These are phyloP conservation scores for Sarocladium strictum DNA, from an alignment of 2,329 filamentous ascomycete species.

Conservation along the genomic window DNA sequence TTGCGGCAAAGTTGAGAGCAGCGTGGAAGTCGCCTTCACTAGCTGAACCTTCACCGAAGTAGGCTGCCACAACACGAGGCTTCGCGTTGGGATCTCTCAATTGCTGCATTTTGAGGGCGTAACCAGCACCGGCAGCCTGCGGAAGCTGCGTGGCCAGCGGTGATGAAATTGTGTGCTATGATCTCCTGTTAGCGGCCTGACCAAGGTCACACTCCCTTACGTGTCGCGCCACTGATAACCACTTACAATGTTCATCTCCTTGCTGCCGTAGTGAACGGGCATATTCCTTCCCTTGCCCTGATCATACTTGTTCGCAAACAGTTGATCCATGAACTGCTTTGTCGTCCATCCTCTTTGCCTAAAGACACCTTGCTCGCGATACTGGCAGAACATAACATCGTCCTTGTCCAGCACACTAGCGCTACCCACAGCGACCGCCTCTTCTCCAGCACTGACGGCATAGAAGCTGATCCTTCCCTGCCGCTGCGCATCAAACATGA, in stretches of 20 bases:
- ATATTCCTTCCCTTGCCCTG: slow-evolving; percentile 82
- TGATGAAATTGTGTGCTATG: slow-evolving; percentile 73
- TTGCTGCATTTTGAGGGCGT: slow-evolving; percentile 77
- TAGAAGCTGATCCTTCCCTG: slow-evolving; percentile 95
- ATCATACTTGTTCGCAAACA: slow-evolving; percentile 84
- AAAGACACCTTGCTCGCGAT: slow-evolving; percentile 89
- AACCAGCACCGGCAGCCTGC: slow-evolving; percentile 80
- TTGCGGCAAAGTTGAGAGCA: slow-evolving; percentile 85
- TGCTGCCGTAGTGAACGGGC: slow-evolving; percentile 93
- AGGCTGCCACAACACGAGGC: slow-evolving; percentile 69
- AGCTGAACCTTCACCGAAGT: slow-evolving; percentile 87
- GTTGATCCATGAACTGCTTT: slow-evolving; percentile 88
- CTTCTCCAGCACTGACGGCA: slow-evolving; percentile 93
- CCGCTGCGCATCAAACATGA: slow-evolving; percentile 97
- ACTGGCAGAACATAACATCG: slow-evolving; percentile 91
- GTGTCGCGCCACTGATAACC: no score
- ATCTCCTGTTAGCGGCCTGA: neutral
- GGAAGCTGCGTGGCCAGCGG: slow-evolving; percentile 85
- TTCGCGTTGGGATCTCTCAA: slow-evolving; percentile 63
- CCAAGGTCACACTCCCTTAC: no score
- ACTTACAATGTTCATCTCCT: slow-evolving; percentile 73
- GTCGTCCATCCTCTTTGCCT: slow-evolving; percentile 82
- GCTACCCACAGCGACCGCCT: slow-evolving; percentile 86
- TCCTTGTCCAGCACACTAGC: slow-evolving; percentile 76
- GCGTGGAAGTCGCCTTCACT: slow-evolving; percentile 91